A percentile compares a stretch with the other conserved stretches of the same genome.
Evolutionary conservation across 1,284 basidiomycete species (phyloP).

Genomic region (Anthracocystis panici-leucophaei): DNA sequence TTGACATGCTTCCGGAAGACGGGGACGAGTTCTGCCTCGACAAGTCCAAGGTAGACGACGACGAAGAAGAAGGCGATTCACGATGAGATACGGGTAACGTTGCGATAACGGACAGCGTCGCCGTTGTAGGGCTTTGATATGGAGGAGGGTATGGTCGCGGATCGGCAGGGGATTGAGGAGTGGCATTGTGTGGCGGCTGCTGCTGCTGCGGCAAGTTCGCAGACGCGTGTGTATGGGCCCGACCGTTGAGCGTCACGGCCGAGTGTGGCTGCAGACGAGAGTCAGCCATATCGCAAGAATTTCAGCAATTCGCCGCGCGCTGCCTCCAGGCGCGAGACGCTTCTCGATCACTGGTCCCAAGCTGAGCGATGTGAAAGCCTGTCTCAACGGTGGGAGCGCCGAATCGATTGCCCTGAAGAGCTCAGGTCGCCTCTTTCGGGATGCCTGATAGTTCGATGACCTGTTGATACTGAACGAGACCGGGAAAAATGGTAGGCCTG

Average conservation of each 20-base stretch:
- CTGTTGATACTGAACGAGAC: too few relatives aligned
- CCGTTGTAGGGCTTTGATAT: neutral
- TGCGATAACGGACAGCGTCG: neutral
- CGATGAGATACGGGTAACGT: neutral
- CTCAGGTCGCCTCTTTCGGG: too few relatives aligned
- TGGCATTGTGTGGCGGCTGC: constrained; percentile 2
- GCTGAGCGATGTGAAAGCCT: too few relatives aligned
- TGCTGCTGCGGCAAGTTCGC: constrained; percentile 13
- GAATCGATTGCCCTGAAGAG: too few relatives aligned
- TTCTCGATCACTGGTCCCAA: too few relatives aligned
- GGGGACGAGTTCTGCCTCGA: neutral
- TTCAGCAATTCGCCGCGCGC: constrained; percentile 4
- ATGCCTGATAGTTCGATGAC: too few relatives aligned
- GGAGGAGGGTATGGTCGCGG: constrained; percentile 10
- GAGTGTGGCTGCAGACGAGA: constrained; percentile 2
- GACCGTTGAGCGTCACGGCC: constrained; percentile 7
- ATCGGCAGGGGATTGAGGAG: constrained; percentile 1
- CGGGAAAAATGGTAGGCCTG: too few relatives aligned
- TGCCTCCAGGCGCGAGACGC: neutral
- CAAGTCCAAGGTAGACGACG: neutral
- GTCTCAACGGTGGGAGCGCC: too few relatives aligned
- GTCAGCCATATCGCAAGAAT: constrained; percentile 1
- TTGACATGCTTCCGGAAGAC: neutral
- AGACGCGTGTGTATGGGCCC: constrained; percentile 15
- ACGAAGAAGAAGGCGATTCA: neutral